Evolutionary conservation across 345 rosid genomes (phyloP).

Genomic region (Firmiana major): DNA sequence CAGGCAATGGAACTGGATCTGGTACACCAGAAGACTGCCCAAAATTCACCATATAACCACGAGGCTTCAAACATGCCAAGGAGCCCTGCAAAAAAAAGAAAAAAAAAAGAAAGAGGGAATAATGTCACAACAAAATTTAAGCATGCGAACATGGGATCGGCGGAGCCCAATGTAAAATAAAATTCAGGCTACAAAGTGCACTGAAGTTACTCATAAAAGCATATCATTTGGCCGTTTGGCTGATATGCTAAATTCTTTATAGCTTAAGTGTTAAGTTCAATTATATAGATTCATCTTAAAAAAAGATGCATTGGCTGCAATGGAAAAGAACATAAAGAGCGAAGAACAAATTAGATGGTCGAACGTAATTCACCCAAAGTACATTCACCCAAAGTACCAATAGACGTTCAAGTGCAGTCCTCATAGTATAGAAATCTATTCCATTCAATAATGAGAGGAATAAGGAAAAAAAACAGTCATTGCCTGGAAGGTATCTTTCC

Average conservation of each 20-base stretch:
- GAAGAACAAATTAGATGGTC: neutral
- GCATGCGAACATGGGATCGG: neutral
- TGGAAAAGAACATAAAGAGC: neutral
- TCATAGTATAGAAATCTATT: neutral
- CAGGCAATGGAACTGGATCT: slow-evolving; percentile 71
- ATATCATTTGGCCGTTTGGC: neutral
- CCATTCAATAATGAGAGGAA: neutral
- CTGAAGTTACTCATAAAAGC: neutral
- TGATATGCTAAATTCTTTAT: too few relatives aligned
- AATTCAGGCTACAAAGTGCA: neutral
- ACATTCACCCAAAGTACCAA: too few relatives aligned
- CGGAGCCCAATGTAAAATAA: neutral
- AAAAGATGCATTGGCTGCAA: neutral
- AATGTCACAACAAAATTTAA: neutral
- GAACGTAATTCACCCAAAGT: neutral
- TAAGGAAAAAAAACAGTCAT: neutral
- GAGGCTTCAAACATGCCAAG: slow-evolving; percentile 60
- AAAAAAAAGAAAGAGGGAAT: too few relatives aligned
- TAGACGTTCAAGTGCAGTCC: too few relatives aligned
- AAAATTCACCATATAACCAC: slow-evolving; percentile 82
- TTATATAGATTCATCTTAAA: neutral
- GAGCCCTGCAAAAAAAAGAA: slow-evolving; percentile 62
- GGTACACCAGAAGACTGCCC: slow-evolving; percentile 86
- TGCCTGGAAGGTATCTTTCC: slow-evolving; percentile 88
- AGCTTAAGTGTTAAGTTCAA: neutral